A percentile compares a stretch with the other conserved stretches of the same genome.
phyloP scores from a whole-genome alignment of 805 yeast species.

The Wickerhamomyces strasburgensis region DNA sequence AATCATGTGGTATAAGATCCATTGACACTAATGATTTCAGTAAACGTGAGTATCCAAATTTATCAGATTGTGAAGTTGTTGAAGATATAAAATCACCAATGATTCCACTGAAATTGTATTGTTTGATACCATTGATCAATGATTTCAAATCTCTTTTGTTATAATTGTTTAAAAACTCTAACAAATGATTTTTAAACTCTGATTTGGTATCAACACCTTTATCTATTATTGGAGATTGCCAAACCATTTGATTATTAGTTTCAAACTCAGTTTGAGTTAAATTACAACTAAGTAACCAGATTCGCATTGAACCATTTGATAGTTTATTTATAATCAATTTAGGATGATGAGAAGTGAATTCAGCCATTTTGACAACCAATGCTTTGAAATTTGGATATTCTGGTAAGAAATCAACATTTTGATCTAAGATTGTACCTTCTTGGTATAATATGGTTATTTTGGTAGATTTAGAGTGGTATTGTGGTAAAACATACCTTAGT shows the following conservation, averaged over 20 bases:
- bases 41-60: constrained; percentile 27
- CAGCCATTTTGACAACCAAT: constrained; percentile 32
- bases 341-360: constrained; percentile 54
- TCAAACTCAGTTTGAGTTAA: constrained; percentile 49
- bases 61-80: constrained; percentile 32
- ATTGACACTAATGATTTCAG: constrained; percentile 17
- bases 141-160: constrained; percentile 7
- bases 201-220: constrained; percentile 1
- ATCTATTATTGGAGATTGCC: constrained; percentile 49
- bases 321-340: constrained; percentile 61
- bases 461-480: constrained; percentile 24
- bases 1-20: constrained; percentile 8
- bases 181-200: constrained; percentile 42
- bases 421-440: constrained; percentile 26
- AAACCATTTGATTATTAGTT: constrained; percentile 59
- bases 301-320: constrained; percentile 34
- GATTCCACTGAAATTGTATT: constrained; percentile 41
- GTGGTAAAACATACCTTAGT: constrained; percentile 26
- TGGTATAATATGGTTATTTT: constrained; percentile 28
- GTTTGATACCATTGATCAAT: background rate
- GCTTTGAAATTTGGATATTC: constrained; percentile 1
- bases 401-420: background rate
- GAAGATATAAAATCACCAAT: constrained; percentile 53
- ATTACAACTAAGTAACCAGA: constrained; percentile 58
- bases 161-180: constrained; percentile 42